Evolutionary conservation across 169 alveolate genomes (phyloP).

Genomic region (Eimeria brunetti): DNA sequence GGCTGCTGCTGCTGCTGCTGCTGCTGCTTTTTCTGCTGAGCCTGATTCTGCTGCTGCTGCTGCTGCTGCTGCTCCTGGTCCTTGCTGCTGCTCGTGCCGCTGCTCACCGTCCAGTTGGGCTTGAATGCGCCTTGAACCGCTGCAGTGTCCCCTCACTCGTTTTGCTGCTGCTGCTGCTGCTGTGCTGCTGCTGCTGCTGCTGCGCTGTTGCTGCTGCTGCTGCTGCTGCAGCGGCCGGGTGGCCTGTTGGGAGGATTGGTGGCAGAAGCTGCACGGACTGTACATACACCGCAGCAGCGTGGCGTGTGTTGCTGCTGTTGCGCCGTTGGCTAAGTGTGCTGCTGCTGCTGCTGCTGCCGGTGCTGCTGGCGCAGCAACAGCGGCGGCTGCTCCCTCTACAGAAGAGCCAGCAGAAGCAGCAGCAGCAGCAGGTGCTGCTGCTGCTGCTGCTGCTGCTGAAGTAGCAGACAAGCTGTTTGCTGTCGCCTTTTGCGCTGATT

Average conservation of each 20-base stretch:
- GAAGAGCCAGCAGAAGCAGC: background rate
- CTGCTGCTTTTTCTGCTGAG: background rate
- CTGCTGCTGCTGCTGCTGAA: background rate
- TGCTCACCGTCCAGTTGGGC: too few species aligned
- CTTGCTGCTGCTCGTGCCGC: too few species aligned
- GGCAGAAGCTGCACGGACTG: slow-evolving; percentile 28
- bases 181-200: background rate
- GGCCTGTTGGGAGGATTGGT: background rate
- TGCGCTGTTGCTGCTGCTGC: background rate
- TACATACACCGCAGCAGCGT: slow-evolving; percentile 34
- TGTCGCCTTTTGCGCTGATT: slow-evolving; percentile 8
- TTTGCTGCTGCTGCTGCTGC: background rate
- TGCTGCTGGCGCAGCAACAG: slow-evolving; percentile 24
- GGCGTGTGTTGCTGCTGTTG: slow-evolving; percentile 10
- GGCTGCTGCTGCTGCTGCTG: background rate
- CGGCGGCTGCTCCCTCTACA: background rate
- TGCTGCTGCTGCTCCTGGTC: slow-evolving; percentile 28
- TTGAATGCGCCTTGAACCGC: background rate
- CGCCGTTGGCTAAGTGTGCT: background rate
- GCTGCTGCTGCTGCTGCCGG: slow-evolving; percentile 44
- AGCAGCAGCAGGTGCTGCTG: background rate
- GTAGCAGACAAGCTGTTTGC: slow-evolving; percentile 20
- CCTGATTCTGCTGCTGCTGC: background rate
- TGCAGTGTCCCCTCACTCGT: background rate
- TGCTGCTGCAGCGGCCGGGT: slow-evolving; percentile 9